These are phyloP conservation scores for Pistacia atlantica DNA, from an alignment of 345 rosid species.

Conservation along the genomic window DNA sequence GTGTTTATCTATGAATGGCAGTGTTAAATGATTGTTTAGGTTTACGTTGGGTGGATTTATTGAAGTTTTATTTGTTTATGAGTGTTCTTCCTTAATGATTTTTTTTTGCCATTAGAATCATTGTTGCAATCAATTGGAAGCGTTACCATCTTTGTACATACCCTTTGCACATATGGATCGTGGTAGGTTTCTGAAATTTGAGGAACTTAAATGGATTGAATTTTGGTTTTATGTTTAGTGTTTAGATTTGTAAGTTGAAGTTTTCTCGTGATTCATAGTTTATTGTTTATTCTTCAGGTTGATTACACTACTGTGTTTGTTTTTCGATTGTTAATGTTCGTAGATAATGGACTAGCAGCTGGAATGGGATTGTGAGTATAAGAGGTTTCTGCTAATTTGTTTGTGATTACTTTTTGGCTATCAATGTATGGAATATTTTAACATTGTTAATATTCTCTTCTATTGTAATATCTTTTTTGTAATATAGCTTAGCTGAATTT, in stretches of 20 bases:
- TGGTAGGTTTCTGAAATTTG: conserved; percentile 54
- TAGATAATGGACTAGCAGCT: conserved; percentile 91
- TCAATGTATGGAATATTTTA: neutral
- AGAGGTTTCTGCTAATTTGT: neutral
- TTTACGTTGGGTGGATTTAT: neutral
- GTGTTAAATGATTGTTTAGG: neutral
- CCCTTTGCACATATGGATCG: conserved; percentile 98
- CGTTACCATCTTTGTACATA: conserved; percentile 69
- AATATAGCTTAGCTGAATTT: conserved; percentile 5
- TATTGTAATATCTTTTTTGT: neutral
- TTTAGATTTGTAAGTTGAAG: neutral
- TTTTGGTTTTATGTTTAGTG: neutral
- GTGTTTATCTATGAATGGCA: neutral
- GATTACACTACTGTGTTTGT: conserved; percentile 87
- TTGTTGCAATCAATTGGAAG: conserved; percentile 90
- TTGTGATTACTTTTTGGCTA: neutral
- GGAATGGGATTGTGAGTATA: conserved; percentile 96
- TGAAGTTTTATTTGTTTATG: neutral
- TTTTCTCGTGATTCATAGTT: conserved; percentile 11
- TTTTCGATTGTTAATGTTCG: conserved; percentile 92
- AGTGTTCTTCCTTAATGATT: conserved; percentile 35
- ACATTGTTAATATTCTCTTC: neutral
- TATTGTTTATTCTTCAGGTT: conserved; percentile 56
- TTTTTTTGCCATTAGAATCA: conserved; percentile 50
- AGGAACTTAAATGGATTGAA: neutral